These are phyloP conservation scores for Magnolia sinica DNA, from an alignment of 164 flowering plant species.

Conservation along the genomic window DNA sequence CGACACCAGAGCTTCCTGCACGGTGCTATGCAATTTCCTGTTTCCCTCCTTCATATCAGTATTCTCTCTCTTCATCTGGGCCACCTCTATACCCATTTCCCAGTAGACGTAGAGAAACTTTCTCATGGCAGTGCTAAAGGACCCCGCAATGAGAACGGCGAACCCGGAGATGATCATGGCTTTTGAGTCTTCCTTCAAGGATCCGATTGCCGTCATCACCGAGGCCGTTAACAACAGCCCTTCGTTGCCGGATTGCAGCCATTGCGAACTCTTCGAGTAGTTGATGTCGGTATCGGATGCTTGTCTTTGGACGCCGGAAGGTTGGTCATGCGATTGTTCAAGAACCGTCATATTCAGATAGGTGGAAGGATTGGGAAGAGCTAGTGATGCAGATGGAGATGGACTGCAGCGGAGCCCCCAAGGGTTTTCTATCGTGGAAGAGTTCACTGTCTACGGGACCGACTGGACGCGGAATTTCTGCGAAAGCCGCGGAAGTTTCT, in stretches of 20 bases:
- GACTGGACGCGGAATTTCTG: too few species aligned
- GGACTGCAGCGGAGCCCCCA: background rate
- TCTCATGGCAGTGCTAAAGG: conserved; percentile 32
- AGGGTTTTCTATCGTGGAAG: background rate
- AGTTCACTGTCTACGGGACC: background rate
- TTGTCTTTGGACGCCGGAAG: background rate
- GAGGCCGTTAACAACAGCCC: conserved; percentile 31
- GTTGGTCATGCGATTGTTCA: background rate
- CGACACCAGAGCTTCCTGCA: conserved; percentile 21
- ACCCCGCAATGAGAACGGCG: conserved; percentile 27
- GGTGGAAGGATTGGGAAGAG: too few species aligned
- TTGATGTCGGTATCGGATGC: conserved; percentile 5
- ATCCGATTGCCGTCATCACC: conserved; percentile 32
- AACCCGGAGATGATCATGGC: conserved; percentile 27
- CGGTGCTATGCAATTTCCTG: conserved; percentile 15
- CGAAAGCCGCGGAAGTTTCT: too few species aligned
- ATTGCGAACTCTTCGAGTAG: conserved; percentile 26
- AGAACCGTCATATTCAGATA: conserved; percentile 1
- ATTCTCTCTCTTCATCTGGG: conserved; percentile 24
- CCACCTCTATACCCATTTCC: conserved; percentile 26
- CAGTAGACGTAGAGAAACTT: conserved; percentile 31
- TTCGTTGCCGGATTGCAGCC: conserved; percentile 34
- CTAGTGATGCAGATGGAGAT: background rate
- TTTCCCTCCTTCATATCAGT: background rate
- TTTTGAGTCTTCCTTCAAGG: conserved; percentile 19